Evolutionary conservation across 257 asterid species (phyloP), one percentile per base, ranked within the genome.

Genomic region (Nicotiana tabacum): DNA sequence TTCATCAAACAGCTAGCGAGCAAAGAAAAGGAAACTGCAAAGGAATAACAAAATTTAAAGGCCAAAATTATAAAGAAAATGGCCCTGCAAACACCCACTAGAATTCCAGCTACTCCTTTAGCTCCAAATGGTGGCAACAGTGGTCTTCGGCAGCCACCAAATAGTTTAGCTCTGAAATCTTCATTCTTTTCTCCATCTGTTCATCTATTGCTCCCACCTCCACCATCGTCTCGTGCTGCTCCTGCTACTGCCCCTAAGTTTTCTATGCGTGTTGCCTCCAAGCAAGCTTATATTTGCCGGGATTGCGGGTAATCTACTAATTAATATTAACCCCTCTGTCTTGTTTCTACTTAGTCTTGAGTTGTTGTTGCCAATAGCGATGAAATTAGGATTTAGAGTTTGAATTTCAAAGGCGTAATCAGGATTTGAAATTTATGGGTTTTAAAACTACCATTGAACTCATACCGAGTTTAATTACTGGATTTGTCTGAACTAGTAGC

Each of bases 261-360:
- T 89, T 85, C 92, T 21, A 95, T 95, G 99, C 94, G 95, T 2
- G 88, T 92, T 0, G 87, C 98, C 70, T 89, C 97, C 83, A 96
- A 94, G 68, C 98, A 96, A 84, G 90, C 98, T 82, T 96, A 94
- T 84, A 91, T 96, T 84, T 96, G 99, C 89, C 95, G 99, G 21
- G 98, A 96, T 88, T 96, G 98, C 89, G 98, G 98, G 99, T 95
- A 81, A n/a, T 48, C 6, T 80, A 55, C 76, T 7, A 15, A n/a
- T 39, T 9, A 21, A 1, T 7, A 21, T 21, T 21, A 21, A 21
- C 2, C 15, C 51, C 4, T 5, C 9, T 32, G n/a, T 7, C 15
- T 6, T 15, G 6, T 21, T 8, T 30, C 27, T 17, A 57, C 17
- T n/a, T n/a, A n/a, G 13, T 29, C 56, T 35, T 32, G 9, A 39